phyloP scores from a whole-genome alignment of 148 eudicot genomes.

The Dysphania ambrosioides region DNA sequence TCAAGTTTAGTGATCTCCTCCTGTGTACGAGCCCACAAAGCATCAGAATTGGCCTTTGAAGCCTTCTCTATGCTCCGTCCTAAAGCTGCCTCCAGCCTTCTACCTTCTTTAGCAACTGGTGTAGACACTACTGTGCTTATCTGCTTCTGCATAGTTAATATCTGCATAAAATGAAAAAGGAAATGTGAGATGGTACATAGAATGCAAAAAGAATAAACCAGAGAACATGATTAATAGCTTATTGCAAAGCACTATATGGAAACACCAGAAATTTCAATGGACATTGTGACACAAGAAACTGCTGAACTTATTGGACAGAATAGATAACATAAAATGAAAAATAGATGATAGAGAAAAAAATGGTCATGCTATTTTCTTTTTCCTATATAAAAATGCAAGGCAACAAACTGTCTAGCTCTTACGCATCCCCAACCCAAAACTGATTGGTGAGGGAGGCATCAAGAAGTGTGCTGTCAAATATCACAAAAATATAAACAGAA shows the following conservation, averaged over 20 bases:
- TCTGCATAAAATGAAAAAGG: constrained; percentile 36
- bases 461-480: background rate
- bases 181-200: background rate
- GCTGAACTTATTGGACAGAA: too few species aligned
- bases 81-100: constrained; percentile 69
- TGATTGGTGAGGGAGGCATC: background rate
- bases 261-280: background rate
- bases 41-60: constrained; percentile 74
- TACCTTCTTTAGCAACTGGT: constrained; percentile 76
- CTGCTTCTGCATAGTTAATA: constrained; percentile 61
- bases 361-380: background rate
- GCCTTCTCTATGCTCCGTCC: constrained; percentile 72
- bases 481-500: background rate
- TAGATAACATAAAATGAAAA: too few species aligned
- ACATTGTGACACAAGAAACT: too few species aligned
- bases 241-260: background rate
- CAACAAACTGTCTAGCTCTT: background rate
- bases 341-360: background rate
- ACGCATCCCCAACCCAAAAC: too few species aligned
- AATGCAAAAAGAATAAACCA: background rate
- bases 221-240: too few species aligned
- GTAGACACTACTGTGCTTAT: constrained; percentile 43
- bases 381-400: too few species aligned
- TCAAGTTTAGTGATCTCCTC: constrained; percentile 78
- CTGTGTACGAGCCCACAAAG: constrained; percentile 78